Evolutionary conservation across 805 yeast genomes (phyloP).

Genomic region (Metschnikowia gelsemii): DNA sequence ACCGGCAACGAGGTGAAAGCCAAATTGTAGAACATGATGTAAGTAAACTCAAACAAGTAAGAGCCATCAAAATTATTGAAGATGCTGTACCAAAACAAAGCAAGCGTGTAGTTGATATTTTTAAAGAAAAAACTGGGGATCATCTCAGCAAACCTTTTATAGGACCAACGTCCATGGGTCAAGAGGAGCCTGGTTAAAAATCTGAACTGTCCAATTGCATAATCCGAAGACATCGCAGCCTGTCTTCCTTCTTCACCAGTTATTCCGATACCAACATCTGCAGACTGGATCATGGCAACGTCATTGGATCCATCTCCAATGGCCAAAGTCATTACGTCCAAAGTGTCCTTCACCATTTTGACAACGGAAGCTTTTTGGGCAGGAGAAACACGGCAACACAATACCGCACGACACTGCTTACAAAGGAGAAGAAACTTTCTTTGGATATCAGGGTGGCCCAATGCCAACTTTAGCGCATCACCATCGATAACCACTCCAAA

Average conservation of each 20-base stretch:
- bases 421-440: conserved; percentile 66
- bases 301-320: conserved; percentile 88
- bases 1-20: conserved; percentile 81
- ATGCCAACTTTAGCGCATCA: conserved; percentile 51
- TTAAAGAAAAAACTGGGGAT: conserved; percentile 77
- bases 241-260: conserved; percentile 88
- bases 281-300: conserved; percentile 85
- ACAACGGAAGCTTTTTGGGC: conserved; percentile 80
- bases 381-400: conserved; percentile 83
- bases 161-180: conserved; percentile 86
- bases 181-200: conserved; percentile 61
- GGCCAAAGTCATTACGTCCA: conserved; percentile 74
- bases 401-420: conserved; percentile 73
- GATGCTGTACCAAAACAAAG: conserved; percentile 76
- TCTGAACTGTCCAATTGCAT: conserved; percentile 78
- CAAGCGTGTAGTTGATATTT: conserved; percentile 69
- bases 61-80: conserved; percentile 71
- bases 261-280: conserved; percentile 82
- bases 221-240: conserved; percentile 85
- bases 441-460: conserved; percentile 32
- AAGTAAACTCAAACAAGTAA: conserved; percentile 74
- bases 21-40: conserved; percentile 73
- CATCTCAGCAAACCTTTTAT: conserved; percentile 72
- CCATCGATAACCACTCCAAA: conserved; percentile 73
- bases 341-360: conserved; percentile 56